phyloP scores from a whole-genome alignment of 2,329 filamentous ascomycete genomes.

The Zymoseptoria pseudotritici region DNA sequence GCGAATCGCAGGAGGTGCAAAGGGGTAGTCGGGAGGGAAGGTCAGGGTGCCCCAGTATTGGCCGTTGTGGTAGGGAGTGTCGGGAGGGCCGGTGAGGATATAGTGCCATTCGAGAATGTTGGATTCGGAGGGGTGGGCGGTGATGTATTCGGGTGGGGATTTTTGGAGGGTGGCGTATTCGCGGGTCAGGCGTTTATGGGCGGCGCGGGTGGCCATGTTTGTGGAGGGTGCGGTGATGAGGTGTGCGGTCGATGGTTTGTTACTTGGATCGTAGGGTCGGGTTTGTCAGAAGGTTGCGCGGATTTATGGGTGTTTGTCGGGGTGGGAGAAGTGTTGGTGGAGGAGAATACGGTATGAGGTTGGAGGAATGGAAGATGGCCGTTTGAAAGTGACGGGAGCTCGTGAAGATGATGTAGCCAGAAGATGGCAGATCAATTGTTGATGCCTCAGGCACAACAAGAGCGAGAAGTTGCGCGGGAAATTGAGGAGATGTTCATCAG shows the following conservation, averaged over 20 bases:
- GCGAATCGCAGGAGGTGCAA: conserved; percentile 91
- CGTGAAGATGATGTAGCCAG: neutral
- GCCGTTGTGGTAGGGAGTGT: conserved; percentile 87
- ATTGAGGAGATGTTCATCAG: too few species aligned
- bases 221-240: neutral
- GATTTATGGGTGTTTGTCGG: neutral
- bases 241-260: neutral
- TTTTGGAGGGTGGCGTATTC: conserved; percentile 32
- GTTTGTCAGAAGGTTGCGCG: neutral
- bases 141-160: conserved; percentile 29
- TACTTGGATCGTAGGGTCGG: neutral
- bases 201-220: conserved; percentile 33
- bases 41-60: conserved; percentile 98
- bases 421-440: neutral
- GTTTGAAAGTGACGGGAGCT: neutral
- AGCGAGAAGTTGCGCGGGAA: too few species aligned
- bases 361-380: neutral
- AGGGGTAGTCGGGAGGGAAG: conserved; percentile 94
- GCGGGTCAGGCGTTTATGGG: conserved; percentile 33
- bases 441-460: neutral
- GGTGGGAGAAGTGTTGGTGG: neutral
- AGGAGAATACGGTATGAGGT: neutral
- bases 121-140: conserved; percentile 27
- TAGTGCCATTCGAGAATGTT: conserved; percentile 34
- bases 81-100: conserved; percentile 86